phyloP scores from a whole-genome alignment of 495 filamentous ascomycete genomes.

The Diplogelasinospora grovesii region DNA sequence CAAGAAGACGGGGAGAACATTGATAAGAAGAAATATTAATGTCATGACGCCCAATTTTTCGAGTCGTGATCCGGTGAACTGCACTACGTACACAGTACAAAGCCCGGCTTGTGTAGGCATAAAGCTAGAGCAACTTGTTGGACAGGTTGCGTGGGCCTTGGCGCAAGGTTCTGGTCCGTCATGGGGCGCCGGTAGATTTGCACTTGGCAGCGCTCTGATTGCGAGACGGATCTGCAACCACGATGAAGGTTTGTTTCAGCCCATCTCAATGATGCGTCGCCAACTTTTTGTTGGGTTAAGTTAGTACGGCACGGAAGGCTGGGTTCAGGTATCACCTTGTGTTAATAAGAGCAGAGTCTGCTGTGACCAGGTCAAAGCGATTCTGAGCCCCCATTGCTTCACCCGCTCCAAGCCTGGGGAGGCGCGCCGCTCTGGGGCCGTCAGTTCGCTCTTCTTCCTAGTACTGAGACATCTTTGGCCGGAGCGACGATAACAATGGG shows the following conservation, averaged over 20 bases:
- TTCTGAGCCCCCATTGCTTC: not conserved
- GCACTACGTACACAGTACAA: no score
- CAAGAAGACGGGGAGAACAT: no score
- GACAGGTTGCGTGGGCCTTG: no score
- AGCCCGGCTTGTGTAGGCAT: no score
- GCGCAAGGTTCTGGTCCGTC: no score
- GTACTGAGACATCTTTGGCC: not conserved
- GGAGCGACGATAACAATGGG: not conserved
- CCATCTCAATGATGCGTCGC: not conserved
- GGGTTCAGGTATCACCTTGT: not conserved
- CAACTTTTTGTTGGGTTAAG: no score
- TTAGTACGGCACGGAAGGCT: not conserved
- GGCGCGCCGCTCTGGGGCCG: no score
- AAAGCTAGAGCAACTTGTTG: no score
- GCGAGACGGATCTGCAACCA: constrained; percentile 20
- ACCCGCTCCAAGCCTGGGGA: no score
- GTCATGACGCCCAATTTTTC: no score
- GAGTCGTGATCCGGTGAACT: no score
- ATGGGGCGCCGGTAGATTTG: not conserved
- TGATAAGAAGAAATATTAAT: no score
- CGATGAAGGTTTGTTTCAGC: constrained; percentile 15
- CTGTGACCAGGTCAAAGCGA: not conserved
- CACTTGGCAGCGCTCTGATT: constrained; percentile 4
- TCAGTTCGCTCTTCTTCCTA: not conserved
- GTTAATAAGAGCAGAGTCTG: not conserved